These are phyloP conservation scores for Cordyceps javanica DNA, from an alignment of 2,329 filamentous ascomycete species.

Conservation along the genomic window DNA sequence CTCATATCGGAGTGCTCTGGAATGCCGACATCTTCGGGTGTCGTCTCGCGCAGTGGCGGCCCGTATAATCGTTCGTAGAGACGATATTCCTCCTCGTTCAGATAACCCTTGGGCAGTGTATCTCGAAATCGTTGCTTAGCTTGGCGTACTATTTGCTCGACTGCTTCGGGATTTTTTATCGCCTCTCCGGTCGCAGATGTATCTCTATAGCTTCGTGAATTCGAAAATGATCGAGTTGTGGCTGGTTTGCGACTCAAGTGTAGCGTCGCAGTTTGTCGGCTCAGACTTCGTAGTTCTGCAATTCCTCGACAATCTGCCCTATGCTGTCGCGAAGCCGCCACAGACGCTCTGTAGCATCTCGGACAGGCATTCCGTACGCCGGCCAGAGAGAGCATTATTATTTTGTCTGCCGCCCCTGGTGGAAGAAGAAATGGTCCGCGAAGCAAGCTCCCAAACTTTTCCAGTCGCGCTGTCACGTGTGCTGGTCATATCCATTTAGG, in stretches of 20 bases:
- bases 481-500: constrained; percentile 8
- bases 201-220: constrained; percentile 20
- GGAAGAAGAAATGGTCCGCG: background rate
- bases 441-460: constrained; percentile 3
- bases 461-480: constrained; percentile 9
- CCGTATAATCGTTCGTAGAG: constrained; percentile 81
- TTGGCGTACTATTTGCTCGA: constrained; percentile 61
- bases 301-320: background rate
- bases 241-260: background rate
- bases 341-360: constrained; percentile 6
- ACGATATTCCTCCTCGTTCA: constrained; percentile 63
- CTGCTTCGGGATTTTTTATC: constrained; percentile 25
- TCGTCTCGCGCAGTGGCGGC: constrained; percentile 58
- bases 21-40: constrained; percentile 52
- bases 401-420: background rate
- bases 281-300: background rate
- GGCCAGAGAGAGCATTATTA: constrained; percentile 4
- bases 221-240: constrained; percentile 26
- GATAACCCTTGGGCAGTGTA: constrained; percentile 63
- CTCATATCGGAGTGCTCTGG: constrained; percentile 34
- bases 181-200: constrained; percentile 10
- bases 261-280: background rate
- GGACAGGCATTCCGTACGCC: constrained; percentile 6
- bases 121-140: constrained; percentile 73
- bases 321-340: background rate